Base-by-base conservation (phyloP, 306 rosid genomes). In the Cucumis hystrix region DNA sequence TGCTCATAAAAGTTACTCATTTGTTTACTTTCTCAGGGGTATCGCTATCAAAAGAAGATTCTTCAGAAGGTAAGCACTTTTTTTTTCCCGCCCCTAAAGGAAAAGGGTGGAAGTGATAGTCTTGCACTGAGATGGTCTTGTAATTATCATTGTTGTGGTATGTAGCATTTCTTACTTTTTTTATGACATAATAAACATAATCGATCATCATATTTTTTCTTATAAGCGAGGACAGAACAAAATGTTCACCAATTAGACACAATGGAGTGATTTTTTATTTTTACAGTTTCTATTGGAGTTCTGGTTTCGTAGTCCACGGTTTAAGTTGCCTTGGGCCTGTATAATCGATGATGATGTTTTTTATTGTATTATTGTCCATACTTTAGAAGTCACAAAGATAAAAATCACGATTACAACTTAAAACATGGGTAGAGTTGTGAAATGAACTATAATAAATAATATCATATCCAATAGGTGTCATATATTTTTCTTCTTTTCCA, bases 71-170 rank as follows among this genome's bases (percentile, higher is more conserved):
- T 95, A 89, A 83, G 78, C 65, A 54, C 18, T 4, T 77, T n/a
- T 28, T 47, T 67, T 58, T 74, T 2, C 30, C 51, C 17, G 2
- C 6, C 15, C 47, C 71, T 80, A 73, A 77, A 95, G 97, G 97
- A 92, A 54, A 85, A 85, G 63, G 86, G 89, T 80, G 99, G 99
- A 80, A 90, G 88, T 43, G 99, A 95, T 79, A 92, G 99, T 81
- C 89, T 89, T 74, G 99, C 99, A 95, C 82, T 95, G 97, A 97
- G 97, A 95, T 82, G 97, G 92, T 70, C 92, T 92, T 84, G 93
- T 95, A 78, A 90, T 95, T 72, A 62, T 95, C 60, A 91, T 95
- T 74, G 97, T 97, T 6, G 99, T 95, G 90, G 99, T 95, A 82
- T 74, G 93, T 57, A 13, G 49, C 76, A 33, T 47, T 8, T 76